These are phyloP conservation scores for Puccinia polysora DNA, from an alignment of 1,284 basidiomycete genomes.

Conservation along the genomic window DNA sequence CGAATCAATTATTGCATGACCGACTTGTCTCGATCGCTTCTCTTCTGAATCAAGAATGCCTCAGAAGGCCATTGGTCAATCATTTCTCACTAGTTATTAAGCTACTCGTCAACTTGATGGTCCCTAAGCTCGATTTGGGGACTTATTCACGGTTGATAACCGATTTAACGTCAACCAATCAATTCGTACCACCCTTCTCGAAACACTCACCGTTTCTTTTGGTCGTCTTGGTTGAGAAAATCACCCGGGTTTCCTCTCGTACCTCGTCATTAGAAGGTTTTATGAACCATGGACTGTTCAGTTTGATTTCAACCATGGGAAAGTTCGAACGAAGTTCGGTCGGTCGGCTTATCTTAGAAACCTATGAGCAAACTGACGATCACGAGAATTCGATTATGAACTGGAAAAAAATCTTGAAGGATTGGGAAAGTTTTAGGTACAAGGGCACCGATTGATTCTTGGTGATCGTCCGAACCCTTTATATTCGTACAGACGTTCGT, in stretches of 20 bases:
- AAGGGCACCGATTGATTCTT: slow-evolving; percentile 34
- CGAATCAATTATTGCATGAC: slow-evolving; percentile 13
- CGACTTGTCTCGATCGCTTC: neutral
- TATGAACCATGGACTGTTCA: slow-evolving; percentile 13
- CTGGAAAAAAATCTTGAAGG: slow-evolving; percentile 36
- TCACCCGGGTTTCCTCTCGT: neutral
- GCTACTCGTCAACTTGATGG: neutral
- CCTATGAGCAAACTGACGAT: neutral
- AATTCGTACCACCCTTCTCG: slow-evolving; percentile 14
- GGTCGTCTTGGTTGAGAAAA: slow-evolving; percentile 7
- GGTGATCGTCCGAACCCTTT: no score
- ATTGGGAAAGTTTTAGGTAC: slow-evolving; percentile 29
- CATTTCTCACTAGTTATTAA: neutral
- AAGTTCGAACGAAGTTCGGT: slow-evolving; percentile 30
- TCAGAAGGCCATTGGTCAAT: neutral
- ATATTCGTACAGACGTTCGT: no score
- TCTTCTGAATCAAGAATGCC: slow-evolving; percentile 9
- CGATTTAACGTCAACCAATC: slow-evolving; percentile 19
- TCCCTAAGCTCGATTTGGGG: slow-evolving; percentile 3
- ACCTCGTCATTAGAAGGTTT: slow-evolving; percentile 5
- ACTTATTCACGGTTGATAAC: slow-evolving; percentile 15
- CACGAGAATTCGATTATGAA: neutral
- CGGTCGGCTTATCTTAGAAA: slow-evolving; percentile 16
- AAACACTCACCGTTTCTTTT: slow-evolving; percentile 35
- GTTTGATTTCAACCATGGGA: slow-evolving; percentile 28